A percentile compares a stretch with the other conserved stretches of the same genome.
Conservation (phyloP, 2,329 filamentous ascomycete species). For the Fusarium bactridioides region DNA sequence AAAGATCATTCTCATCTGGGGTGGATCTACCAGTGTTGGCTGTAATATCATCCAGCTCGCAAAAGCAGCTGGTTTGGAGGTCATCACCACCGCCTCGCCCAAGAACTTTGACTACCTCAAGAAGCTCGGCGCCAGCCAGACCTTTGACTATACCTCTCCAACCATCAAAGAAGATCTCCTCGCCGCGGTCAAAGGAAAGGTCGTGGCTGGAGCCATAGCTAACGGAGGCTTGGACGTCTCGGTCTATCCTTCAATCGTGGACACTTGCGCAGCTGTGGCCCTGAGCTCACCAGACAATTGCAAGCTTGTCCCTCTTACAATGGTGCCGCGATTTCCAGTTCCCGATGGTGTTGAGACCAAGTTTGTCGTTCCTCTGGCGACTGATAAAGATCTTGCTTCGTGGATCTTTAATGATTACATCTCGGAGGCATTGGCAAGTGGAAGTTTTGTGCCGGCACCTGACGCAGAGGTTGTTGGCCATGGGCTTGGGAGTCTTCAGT, state of each 20-base stretch:
- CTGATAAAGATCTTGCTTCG: neutral
- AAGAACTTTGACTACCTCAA: slow-evolving; percentile 16
- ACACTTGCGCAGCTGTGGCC: slow-evolving; percentile 1
- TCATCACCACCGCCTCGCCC: slow-evolving; percentile 3
- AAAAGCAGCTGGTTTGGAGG: slow-evolving; percentile 10
- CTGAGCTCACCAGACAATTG: slow-evolving; percentile 1
- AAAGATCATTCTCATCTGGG: slow-evolving; percentile 3
- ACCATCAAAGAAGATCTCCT: neutral
- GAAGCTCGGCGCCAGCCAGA: slow-evolving; percentile 5
- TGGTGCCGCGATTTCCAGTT: neutral
- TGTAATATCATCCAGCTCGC: slow-evolving; percentile 10
- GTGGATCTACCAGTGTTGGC: slow-evolving; percentile 15
- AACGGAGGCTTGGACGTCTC: neutral
- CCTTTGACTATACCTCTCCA: neutral
- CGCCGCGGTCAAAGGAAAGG: neutral
- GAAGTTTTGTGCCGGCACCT: neutral
- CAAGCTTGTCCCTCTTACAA: slow-evolving; percentile 1
- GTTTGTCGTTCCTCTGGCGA: neutral
- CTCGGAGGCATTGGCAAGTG: neutral
- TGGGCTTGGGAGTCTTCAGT: neutral
- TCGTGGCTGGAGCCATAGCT: slow-evolving; percentile 1
- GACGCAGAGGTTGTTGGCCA: neutral
- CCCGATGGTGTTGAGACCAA: slow-evolving; percentile 8
- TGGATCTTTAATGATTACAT: slow-evolving; percentile 4
- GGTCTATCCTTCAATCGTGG: neutral